Evolutionary conservation across 2,329 filamentous ascomycete species (phyloP).

Genomic region (Penicillium digitatum): DNA sequence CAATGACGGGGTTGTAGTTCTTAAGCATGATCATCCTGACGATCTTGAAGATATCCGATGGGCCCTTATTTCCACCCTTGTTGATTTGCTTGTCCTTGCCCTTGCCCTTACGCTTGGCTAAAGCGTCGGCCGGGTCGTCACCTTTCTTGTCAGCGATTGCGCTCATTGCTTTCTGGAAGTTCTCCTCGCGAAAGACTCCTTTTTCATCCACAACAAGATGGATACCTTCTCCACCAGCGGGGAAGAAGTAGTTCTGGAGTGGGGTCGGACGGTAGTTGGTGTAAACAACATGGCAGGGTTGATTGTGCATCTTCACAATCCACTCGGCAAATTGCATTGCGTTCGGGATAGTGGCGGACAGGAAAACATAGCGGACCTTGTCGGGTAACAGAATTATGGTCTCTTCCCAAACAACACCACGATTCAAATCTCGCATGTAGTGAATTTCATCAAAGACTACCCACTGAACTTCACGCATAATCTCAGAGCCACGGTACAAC

Average conservation of each 20-base stretch:
- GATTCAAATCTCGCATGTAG: slow-evolving; percentile 83
- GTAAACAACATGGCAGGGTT: slow-evolving; percentile 98
- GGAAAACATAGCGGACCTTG: slow-evolving; percentile 97
- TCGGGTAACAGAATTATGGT: slow-evolving; percentile 96
- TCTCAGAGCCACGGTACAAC: slow-evolving; percentile 96
- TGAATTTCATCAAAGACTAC: slow-evolving; percentile 98
- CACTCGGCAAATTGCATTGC: slow-evolving; percentile 99
- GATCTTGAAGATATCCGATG: slow-evolving; percentile 91
- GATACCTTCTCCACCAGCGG: slow-evolving; percentile 85
- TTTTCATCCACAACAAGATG: slow-evolving; percentile 95
- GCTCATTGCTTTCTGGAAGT: slow-evolving; percentile 94
- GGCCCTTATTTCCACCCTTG: slow-evolving; percentile 71
- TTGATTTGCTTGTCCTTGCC: slow-evolving; percentile 90
- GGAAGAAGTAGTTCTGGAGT: slow-evolving; percentile 96
- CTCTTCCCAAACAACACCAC: slow-evolving; percentile 98
- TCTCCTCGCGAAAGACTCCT: slow-evolving; percentile 90
- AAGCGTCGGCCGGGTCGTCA: slow-evolving; percentile 72
- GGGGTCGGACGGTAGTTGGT: slow-evolving; percentile 97
- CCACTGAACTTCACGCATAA: slow-evolving; percentile 99
- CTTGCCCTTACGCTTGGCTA: slow-evolving; percentile 76
- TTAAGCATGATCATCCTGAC: slow-evolving; percentile 98
- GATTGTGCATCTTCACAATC: slow-evolving; percentile 96
- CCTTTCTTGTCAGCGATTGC: slow-evolving; percentile 84
- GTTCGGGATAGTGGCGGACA: slow-evolving; percentile 97
- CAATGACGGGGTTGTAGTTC: slow-evolving; percentile 95